Conservation (phyloP, 306 rosid species). For the Cucurbita moschata region DNA sequence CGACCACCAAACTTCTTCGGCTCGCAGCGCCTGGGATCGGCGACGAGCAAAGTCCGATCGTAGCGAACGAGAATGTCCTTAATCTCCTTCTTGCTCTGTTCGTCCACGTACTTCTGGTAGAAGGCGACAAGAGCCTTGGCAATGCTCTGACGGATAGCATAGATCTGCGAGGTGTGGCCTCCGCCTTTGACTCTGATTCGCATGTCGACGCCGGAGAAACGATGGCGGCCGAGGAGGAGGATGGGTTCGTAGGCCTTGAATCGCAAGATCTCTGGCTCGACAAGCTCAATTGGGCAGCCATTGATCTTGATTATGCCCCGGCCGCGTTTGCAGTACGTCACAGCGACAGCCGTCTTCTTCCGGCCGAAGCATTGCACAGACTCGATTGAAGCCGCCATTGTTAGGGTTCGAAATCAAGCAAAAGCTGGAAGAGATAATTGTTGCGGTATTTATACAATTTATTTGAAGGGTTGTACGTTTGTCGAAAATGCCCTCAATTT, state of each 20-base stretch:
- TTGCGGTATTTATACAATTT: neutral
- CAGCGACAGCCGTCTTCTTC: constrained; percentile 5
- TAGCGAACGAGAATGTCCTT: constrained; percentile 2
- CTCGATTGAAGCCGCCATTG: constrained; percentile 2
- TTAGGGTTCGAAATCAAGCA: neutral
- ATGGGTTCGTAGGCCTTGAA: constrained; percentile 6
- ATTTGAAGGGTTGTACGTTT: neutral
- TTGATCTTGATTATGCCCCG: constrained; percentile 1
- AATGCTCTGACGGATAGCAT: constrained; percentile 4
- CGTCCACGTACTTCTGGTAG: constrained; percentile 4
- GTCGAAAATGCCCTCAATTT: neutral
- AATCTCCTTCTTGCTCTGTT: constrained; percentile 3
- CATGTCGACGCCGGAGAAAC: neutral
- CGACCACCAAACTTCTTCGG: constrained; percentile 8
- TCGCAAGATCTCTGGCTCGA: neutral
- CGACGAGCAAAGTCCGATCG: constrained; percentile 3
- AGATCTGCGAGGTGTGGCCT: constrained; percentile 5
- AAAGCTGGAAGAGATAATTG: neutral
- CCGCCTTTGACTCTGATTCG: neutral
- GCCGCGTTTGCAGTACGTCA: neutral
- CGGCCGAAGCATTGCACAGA: constrained; percentile 7
- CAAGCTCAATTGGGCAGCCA: constrained; percentile 3
- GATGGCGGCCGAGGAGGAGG: neutral
- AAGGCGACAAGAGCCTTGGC: constrained; percentile 4
- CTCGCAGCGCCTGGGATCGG: constrained; percentile 6